phyloP scores from a whole-genome alignment of 2,329 filamentous ascomycete species.

The Colletotrichum tropicale region DNA sequence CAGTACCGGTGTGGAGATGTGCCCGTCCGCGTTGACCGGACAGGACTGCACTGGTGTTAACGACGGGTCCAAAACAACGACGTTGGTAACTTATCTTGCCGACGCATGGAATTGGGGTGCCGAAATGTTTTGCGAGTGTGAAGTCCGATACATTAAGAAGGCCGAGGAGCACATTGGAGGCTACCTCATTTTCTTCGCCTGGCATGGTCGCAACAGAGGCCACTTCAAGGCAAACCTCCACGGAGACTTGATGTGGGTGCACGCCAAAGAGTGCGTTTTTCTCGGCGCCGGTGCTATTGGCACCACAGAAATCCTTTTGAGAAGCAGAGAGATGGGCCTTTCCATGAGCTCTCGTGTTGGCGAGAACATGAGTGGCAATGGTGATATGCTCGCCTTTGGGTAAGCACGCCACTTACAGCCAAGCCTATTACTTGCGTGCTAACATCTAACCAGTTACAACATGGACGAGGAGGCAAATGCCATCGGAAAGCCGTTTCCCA shows the following conservation, averaged over 20 bases:
- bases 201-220: slow-evolving; percentile 64
- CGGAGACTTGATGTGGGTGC: slow-evolving; percentile 69
- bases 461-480: slow-evolving; percentile 60
- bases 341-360: slow-evolving; percentile 62
- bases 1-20: slow-evolving; percentile 68
- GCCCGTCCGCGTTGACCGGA: slow-evolving; percentile 61
- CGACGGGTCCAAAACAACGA: slow-evolving; percentile 71
- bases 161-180: slow-evolving; percentile 50
- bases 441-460: slow-evolving; percentile 53
- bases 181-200: slow-evolving; percentile 69
- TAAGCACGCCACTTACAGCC: slow-evolving; percentile 29
- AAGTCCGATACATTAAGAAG: slow-evolving; percentile 67
- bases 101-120: slow-evolving; percentile 77
- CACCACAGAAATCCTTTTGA: slow-evolving; percentile 68
- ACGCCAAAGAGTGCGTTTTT: slow-evolving; percentile 68
- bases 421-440: slow-evolving; percentile 1
- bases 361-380: slow-evolving; percentile 68
- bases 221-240: slow-evolving; percentile 59
- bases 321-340: slow-evolving; percentile 64
- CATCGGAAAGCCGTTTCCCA: slow-evolving; percentile 56
- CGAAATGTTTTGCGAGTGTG: slow-evolving; percentile 73
- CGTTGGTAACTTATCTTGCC: slow-evolving; percentile 68
- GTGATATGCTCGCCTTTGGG: slow-evolving; percentile 69
- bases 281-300: slow-evolving; percentile 69
- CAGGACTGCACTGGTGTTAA: slow-evolving; percentile 70